Evolutionary conservation across 2,329 filamentous ascomycete species (phyloP).

Genomic region (Exophiala viscosa): DNA sequence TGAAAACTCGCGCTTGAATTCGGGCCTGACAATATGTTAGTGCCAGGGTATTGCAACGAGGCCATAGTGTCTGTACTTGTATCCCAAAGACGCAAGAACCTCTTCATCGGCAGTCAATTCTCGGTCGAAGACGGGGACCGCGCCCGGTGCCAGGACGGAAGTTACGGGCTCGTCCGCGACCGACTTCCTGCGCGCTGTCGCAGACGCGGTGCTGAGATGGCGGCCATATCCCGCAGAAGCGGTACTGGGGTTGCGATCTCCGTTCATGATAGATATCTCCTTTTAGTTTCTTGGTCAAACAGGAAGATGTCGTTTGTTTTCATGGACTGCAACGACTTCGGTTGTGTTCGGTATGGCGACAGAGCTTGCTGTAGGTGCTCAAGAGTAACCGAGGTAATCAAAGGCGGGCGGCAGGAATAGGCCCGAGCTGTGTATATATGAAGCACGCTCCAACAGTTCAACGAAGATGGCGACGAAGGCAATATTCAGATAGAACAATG

Average conservation of each 20-base stretch:
- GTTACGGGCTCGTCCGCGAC: slow-evolving; percentile 52
- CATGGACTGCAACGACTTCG: slow-evolving; percentile 4
- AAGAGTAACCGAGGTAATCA: not conserved
- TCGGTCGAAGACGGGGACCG: slow-evolving; percentile 47
- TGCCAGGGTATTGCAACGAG: slow-evolving; percentile 15
- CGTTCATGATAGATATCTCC: slow-evolving; percentile 12
- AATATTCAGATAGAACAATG: not conserved
- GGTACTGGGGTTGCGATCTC: slow-evolving; percentile 18
- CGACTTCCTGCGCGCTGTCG: slow-evolving; percentile 30
- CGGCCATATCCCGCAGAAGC: slow-evolving; percentile 16
- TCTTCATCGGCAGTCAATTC: slow-evolving; percentile 56
- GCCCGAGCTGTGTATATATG: not conserved
- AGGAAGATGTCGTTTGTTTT: slow-evolving; percentile 1
- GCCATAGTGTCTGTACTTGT: slow-evolving; percentile 47
- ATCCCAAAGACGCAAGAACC: slow-evolving; percentile 58
- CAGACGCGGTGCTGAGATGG: slow-evolving; percentile 17
- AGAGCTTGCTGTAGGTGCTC: not conserved
- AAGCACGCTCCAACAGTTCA: not conserved
- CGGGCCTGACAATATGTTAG: slow-evolving; percentile 46
- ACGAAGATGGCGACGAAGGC: not conserved
- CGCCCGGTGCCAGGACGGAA: slow-evolving; percentile 48
- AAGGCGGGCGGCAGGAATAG: not conserved
- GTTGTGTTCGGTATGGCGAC: not conserved
- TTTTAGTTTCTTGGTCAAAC: not conserved
- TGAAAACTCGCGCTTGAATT: slow-evolving; percentile 68